Percentiles rank a stretch among this genome's conserved stretches.
phyloP scores from a whole-genome alignment of 2,329 filamentous ascomycete species.

The Parafenestella ontariensis region DNA sequence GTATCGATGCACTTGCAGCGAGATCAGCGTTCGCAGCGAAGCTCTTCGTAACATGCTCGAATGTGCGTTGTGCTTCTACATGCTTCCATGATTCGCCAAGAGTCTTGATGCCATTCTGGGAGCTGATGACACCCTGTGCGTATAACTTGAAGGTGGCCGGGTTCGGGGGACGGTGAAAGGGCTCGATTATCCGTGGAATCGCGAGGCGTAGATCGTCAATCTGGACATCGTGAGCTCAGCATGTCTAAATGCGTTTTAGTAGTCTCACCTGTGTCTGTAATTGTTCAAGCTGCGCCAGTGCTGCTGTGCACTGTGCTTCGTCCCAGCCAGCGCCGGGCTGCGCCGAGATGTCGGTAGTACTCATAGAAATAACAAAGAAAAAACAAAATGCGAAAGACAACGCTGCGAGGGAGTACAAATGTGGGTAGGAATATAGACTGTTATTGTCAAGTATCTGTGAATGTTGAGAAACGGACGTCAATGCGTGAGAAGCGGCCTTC shows the following conservation, averaged over 20 bases:
- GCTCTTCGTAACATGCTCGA: slow-evolving; percentile 48
- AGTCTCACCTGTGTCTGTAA: slow-evolving; percentile 52
- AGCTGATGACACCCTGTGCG: slow-evolving; percentile 46
- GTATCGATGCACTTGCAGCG: slow-evolving; percentile 40
- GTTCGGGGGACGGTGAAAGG: slow-evolving; percentile 41
- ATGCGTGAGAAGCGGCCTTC: background rate
- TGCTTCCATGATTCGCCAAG: slow-evolving; percentile 50
- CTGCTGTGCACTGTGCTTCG: slow-evolving; percentile 50
- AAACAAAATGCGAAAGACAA: background rate
- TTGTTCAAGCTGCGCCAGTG: slow-evolving; percentile 54
- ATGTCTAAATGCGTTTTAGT: background rate
- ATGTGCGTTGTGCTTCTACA: slow-evolving; percentile 43
- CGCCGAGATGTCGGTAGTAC: slow-evolving; percentile 14
- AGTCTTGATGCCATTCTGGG: slow-evolving; percentile 46
- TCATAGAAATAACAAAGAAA: slow-evolving; percentile 19
- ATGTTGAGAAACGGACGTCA: slow-evolving; percentile 3
- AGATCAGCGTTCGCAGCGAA: slow-evolving; percentile 47
- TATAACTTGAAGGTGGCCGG: slow-evolving; percentile 48
- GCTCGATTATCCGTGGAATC: slow-evolving; percentile 52
- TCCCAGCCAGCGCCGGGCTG: slow-evolving; percentile 42
- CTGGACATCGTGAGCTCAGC: slow-evolving; percentile 31
- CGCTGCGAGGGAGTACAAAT: background rate
- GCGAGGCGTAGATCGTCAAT: slow-evolving; percentile 52
- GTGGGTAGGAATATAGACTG: background rate
- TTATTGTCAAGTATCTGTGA: slow-evolving; percentile 8